Evolutionary conservation across 2,329 filamentous ascomycete genomes (phyloP).

Genomic region (Emericellopsis cladophorae): DNA sequence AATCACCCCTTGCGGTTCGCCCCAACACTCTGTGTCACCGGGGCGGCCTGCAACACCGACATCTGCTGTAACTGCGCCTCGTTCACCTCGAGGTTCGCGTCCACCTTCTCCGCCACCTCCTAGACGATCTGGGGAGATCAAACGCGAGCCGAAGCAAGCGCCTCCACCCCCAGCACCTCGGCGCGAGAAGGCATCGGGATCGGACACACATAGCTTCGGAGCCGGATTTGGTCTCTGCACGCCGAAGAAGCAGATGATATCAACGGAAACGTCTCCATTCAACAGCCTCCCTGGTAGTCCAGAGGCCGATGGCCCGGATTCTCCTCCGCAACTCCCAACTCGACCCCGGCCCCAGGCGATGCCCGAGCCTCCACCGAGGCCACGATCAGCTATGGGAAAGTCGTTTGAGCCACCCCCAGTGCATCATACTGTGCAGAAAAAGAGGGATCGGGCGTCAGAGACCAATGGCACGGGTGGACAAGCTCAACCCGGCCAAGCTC

Average conservation of each 20-base stretch:
- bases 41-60: conserved; percentile 42
- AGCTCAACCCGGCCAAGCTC: background rate
- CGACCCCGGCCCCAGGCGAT: conserved; percentile 32
- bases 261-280: conserved; percentile 59
- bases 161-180: conserved; percentile 69
- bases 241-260: conserved; percentile 8
- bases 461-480: conserved; percentile 18
- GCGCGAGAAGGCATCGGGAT: conserved; percentile 48
- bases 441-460: conserved; percentile 31
- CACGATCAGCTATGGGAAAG: conserved; percentile 7
- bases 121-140: conserved; percentile 46
- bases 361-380: conserved; percentile 8
- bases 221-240: background rate
- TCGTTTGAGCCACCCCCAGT: conserved; percentile 38
- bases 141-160: conserved; percentile 27
- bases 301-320: conserved; percentile 35
- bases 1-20: conserved; percentile 11
- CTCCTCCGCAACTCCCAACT: conserved; percentile 33
- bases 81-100: conserved; percentile 36
- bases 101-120: conserved; percentile 53
- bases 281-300: conserved; percentile 72
- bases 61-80: conserved; percentile 17
- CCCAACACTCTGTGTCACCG: conserved; percentile 38
- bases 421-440: conserved; percentile 33
- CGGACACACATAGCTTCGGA: background rate